Evolutionary conservation across 768 basidiomycete species (phyloP).

Genomic region (Suillus decipiens): DNA sequence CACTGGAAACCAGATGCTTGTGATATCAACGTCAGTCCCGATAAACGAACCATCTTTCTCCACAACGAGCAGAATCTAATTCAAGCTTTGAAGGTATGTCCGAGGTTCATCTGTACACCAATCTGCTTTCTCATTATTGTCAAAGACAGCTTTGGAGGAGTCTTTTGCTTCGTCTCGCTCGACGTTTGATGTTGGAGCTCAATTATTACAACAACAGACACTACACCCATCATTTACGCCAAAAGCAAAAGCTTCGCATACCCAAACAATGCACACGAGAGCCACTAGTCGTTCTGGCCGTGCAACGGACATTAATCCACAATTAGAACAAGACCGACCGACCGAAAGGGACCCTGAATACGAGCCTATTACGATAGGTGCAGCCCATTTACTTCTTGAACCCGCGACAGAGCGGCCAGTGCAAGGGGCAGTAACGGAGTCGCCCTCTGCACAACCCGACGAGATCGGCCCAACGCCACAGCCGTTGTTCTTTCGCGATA

Average conservation of each 20-base stretch:
- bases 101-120: background rate
- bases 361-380: slow-evolving; percentile 13
- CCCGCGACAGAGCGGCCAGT: slow-evolving; percentile 11
- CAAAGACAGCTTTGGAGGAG: slow-evolving; percentile 64
- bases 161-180: slow-evolving; percentile 71
- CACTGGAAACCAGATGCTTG: slow-evolving; percentile 53
- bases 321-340: slow-evolving; percentile 3
- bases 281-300: background rate
- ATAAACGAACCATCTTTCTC: slow-evolving; percentile 93
- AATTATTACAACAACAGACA: slow-evolving; percentile 22
- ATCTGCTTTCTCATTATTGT: slow-evolving; percentile 3
- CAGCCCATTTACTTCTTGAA: slow-evolving; percentile 15
- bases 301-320: background rate
- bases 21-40: slow-evolving; percentile 95
- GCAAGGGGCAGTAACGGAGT: slow-evolving; percentile 12
- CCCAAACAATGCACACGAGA: slow-evolving; percentile 17
- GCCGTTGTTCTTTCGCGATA: slow-evolving; percentile 29
- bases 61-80: slow-evolving; percentile 86
- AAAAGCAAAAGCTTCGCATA: slow-evolving; percentile 12
- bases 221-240: slow-evolving; percentile 2
- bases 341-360: slow-evolving; percentile 6
- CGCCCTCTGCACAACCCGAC: slow-evolving; percentile 14
- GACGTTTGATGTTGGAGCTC: slow-evolving; percentile 57
- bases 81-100: slow-evolving; percentile 68
- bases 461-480: slow-evolving; percentile 15